Conservation (phyloP, 257 asterid species). For the Marsdenia floribunda region DNA sequence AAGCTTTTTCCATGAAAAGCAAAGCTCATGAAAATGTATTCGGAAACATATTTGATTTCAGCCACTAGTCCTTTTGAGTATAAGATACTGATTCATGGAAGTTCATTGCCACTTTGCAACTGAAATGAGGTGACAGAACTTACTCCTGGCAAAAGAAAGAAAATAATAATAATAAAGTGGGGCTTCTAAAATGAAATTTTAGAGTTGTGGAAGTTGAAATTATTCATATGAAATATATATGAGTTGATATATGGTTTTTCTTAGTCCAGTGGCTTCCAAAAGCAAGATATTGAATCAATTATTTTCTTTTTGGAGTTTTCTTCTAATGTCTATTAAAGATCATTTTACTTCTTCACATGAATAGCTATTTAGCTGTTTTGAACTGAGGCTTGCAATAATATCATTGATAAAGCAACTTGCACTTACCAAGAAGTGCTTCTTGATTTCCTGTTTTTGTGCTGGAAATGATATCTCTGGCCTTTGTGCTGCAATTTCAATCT, state of each 20-base stretch:
- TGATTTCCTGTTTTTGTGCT: background rate
- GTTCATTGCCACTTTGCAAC: background rate
- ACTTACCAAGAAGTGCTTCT: slow-evolving; percentile 1
- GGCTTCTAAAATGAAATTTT: too few relatives aligned
- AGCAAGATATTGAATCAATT: background rate
- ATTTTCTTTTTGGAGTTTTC: background rate
- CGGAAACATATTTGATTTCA: background rate
- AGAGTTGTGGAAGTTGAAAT: background rate
- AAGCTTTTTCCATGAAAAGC: background rate
- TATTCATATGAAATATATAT: background rate
- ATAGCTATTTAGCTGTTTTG: background rate
- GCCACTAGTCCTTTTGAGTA: background rate
- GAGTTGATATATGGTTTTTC: background rate
- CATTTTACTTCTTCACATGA: background rate
- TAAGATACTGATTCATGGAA: background rate
- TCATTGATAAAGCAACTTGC: background rate
- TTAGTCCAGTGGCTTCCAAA: background rate
- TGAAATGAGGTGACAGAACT: background rate
- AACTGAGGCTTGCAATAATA: background rate
- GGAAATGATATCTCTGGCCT: background rate
- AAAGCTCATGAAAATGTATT: background rate
- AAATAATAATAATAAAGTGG: background rate
- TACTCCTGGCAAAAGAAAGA: background rate
- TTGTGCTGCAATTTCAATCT: background rate
- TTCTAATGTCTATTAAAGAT: background rate